Conservation (phyloP, 495 filamentous ascomycete genomes). For the Daldinia caldariorum region DNA sequence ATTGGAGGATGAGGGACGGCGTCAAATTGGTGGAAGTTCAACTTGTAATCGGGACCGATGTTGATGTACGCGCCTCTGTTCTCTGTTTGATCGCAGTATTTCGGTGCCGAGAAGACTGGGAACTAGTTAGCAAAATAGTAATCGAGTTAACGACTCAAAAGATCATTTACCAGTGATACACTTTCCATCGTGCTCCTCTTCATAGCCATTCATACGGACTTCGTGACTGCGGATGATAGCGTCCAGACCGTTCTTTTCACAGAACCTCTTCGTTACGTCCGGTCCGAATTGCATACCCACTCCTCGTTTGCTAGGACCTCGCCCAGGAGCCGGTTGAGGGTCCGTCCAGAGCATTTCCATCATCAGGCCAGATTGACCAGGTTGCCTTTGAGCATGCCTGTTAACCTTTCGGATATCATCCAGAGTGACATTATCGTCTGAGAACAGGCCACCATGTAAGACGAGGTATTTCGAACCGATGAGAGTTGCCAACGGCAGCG, state of each 20-base stretch:
- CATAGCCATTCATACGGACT: constrained; percentile 96
- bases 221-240: constrained; percentile 97
- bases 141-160: background rate
- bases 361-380: constrained; percentile 96
- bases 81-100: constrained; percentile 96
- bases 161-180: constrained; percentile 84
- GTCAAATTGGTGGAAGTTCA: constrained; percentile 90
- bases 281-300: constrained; percentile 97
- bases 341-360: constrained; percentile 99
- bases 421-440: constrained; percentile 90
- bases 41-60: constrained; percentile 89
- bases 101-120: constrained; percentile 93
- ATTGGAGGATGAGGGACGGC: constrained; percentile 96
- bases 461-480: constrained; percentile 93
- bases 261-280: constrained; percentile 96
- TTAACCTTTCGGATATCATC: constrained; percentile 94
- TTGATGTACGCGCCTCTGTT: constrained; percentile 99
- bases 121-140: constrained; percentile 37
- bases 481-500: constrained; percentile 89
- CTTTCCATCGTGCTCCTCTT: constrained; percentile 94
- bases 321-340: constrained; percentile 83
- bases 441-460: constrained; percentile 96
- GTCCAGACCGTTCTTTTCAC: constrained; percentile 91
- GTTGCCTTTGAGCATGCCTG: constrained; percentile 90
- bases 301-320: constrained; percentile 94